Evolutionary conservation across 2,329 filamentous ascomycete species (phyloP).

Genomic region (Fusarium drepaniforme): DNA sequence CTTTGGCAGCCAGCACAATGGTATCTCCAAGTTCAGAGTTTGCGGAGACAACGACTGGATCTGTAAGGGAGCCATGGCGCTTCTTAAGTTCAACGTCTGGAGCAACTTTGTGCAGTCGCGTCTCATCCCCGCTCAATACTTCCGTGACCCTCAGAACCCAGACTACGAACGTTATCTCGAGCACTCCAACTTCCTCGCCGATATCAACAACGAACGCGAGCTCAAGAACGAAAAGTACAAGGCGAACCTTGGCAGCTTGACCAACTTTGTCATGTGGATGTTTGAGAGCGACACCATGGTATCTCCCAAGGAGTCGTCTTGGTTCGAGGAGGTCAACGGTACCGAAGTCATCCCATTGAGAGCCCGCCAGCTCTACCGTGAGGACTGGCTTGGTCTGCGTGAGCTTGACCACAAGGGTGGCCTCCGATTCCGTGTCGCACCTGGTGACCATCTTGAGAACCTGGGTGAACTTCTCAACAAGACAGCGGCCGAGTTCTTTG

Average conservation of each 20-base stretch:
- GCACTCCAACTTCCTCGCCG: constrained; percentile 88
- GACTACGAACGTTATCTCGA: constrained; percentile 79
- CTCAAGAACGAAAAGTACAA: constrained; percentile 82
- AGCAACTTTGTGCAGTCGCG: constrained; percentile 79
- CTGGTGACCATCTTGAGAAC: constrained; percentile 88
- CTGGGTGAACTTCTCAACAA: constrained; percentile 73
- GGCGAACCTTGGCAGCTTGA: constrained; percentile 74
- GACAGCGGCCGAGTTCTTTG: constrained; percentile 76
- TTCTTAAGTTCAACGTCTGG: constrained; percentile 87
- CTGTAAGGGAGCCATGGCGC: constrained; percentile 82
- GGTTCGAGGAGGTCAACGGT: constrained; percentile 89
- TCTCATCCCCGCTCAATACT: constrained; percentile 96
- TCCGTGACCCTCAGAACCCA: constrained; percentile 69
- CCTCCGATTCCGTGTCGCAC: constrained; percentile 78
- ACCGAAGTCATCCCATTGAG: constrained; percentile 76
- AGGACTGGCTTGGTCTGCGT: constrained; percentile 94
- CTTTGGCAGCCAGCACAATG: constrained; percentile 92
- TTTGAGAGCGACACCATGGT: constrained; percentile 90
- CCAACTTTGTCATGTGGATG: constrained; percentile 88
- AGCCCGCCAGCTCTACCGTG: constrained; percentile 79
- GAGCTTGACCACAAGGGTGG: constrained; percentile 82
- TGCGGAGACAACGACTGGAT: constrained; percentile 81
- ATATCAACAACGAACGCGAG: constrained; percentile 92
- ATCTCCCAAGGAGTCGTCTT: constrained; percentile 89
- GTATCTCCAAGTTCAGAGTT: constrained; percentile 84